Base-by-base conservation (phyloP, 192 early-diverging fungal genomes). In the Backusella sp. region DNA sequence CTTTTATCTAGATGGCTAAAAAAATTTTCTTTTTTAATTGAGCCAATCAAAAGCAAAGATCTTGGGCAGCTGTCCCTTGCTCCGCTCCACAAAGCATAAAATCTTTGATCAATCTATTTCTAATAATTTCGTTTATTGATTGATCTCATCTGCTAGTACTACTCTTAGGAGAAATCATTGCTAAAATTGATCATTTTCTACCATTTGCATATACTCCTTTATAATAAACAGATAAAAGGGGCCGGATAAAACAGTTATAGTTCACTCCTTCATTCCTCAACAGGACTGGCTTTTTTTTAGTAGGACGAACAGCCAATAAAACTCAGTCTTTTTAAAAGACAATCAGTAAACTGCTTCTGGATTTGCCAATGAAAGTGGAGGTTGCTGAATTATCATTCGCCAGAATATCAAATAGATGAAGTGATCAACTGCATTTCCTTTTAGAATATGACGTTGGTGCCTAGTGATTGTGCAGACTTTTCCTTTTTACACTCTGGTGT, bases 1-100 rank as follows among this genome's bases (percentile, higher is more conserved):
- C 39, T 44, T 49, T 71, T 71, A 46, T 46, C 23, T 71, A 68
- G 17, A 68, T n/a, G n/a, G 32, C 28, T 35, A 68, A 68, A 68
- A 71, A 71, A 71, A 71, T 30, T 71, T 71, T 71, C 42, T 44
- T 49, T 71, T 44, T 71, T 39, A 15, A 7, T 8, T 19, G 28
- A 71, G n/a, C 70, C 70, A 71, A 71, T 71, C 21, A 46, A 30
- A 44, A 15, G 1, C 23, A 26, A 44, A 26, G 41, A 71, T 71
- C 70, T 49, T 39, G 23, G 56, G 56, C 56, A 62, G 56, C 56
- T 62, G 56, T 14, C 56, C 56, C 56, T 62, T 28, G 56, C 56
- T 62, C 56, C 56, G 56, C 56, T 62, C 26, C 56, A 62, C 56
- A 62, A 62, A 26, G 56, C 56, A 62, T 62, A 62, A 62, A 62